Percentiles rank a stretch among this genome's conserved stretches.
These are phyloP conservation scores for Sphaerulina musiva DNA, from an alignment of 2,329 filamentous ascomycete genomes.

Conservation along the genomic window DNA sequence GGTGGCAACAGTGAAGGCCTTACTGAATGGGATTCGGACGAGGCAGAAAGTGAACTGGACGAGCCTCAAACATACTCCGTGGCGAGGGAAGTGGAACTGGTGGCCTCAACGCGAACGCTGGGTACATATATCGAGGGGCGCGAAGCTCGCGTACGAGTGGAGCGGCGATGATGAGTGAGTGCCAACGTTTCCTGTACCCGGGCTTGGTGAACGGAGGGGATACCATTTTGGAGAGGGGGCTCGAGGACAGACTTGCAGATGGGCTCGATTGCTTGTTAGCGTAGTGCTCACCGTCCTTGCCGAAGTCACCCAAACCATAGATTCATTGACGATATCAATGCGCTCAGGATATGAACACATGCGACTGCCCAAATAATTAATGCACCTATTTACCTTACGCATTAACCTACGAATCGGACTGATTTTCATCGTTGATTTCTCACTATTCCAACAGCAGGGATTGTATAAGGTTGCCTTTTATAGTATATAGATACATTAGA, in stretches of 20 bases:
- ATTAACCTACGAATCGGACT: too few relatives aligned
- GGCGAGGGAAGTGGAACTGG: conserved; percentile 71
- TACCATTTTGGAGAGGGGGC: too few relatives aligned
- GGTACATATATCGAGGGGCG: conserved; percentile 74
- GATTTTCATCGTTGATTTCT: too few relatives aligned
- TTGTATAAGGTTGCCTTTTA: too few relatives aligned
- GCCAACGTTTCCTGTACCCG: too few relatives aligned
- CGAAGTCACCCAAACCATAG: too few relatives aligned
- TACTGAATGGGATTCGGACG: conserved; percentile 37
- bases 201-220: too few relatives aligned
- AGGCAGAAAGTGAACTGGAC: conserved; percentile 35
- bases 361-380: too few relatives aligned
- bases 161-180: background rate
- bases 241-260: too few relatives aligned
- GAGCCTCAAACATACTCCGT: conserved; percentile 54
- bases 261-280: background rate
- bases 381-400: too few relatives aligned
- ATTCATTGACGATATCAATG: background rate
- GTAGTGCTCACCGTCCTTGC: background rate
- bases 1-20: conserved; percentile 43
- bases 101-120: conserved; percentile 70
- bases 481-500: too few relatives aligned
- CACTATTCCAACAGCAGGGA: too few relatives aligned
- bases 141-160: conserved; percentile 63
- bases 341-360: background rate